A percentile compares a stretch with the other conserved stretches of the same genome.
Conservation (phyloP, 805 yeast genomes). For the Yamadazyma kitorensis region DNA sequence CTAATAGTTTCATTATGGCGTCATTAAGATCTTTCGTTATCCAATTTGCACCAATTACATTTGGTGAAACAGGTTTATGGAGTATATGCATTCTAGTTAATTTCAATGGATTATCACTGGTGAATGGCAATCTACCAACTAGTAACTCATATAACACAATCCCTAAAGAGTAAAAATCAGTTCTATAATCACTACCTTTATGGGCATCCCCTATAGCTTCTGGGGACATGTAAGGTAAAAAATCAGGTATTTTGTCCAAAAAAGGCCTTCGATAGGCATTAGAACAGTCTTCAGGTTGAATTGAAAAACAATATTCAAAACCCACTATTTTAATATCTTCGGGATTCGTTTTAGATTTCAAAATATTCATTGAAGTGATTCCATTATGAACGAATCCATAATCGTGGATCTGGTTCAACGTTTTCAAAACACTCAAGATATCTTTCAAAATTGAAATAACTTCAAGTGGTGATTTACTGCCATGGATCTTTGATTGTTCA, state of each 20-base stretch:
- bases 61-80: conserved; percentile 42
- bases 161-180: conserved; percentile 51
- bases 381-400: conserved; percentile 48
- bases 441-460: conserved; percentile 22
- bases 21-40: conserved; percentile 30
- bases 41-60: conserved; percentile 22
- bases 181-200: conserved; percentile 41
- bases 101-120: conserved; percentile 35
- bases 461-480: no score
- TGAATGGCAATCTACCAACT: conserved; percentile 45
- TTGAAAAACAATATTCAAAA: conserved; percentile 48
- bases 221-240: conserved; percentile 49
- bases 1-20: conserved; percentile 41
- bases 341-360: conserved; percentile 24
- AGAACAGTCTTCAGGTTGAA: conserved; percentile 39
- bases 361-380: conserved; percentile 35
- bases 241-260: conserved; percentile 32
- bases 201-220: conserved; percentile 42
- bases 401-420: conserved; percentile 31
- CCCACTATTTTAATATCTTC: conserved; percentile 38
- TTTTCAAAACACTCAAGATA: conserved; percentile 20
- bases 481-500: no score
- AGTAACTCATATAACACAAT: conserved; percentile 48
- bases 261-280: conserved; percentile 43
- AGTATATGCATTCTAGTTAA: conserved; percentile 39